Conservation (phyloP, 2,329 filamentous ascomycete genomes). For the Ilyonectria sp. region DNA sequence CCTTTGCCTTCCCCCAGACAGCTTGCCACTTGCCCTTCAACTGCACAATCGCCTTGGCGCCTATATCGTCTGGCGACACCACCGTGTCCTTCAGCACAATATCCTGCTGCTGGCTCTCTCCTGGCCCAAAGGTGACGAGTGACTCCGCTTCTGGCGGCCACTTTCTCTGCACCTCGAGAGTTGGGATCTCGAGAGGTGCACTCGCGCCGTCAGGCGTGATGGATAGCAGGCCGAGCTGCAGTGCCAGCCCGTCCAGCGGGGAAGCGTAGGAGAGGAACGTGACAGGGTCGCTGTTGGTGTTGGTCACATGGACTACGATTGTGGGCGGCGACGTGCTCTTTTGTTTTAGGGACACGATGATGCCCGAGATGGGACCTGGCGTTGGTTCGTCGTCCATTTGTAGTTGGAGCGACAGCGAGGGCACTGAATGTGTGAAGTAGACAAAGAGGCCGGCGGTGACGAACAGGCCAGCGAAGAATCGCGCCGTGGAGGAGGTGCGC, state of each 20-base stretch:
- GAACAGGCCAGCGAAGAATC: conserved; percentile 41
- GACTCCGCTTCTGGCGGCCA: conserved; percentile 59
- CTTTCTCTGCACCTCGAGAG: conserved; percentile 56
- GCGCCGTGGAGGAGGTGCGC: conserved; percentile 34
- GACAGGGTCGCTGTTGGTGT: conserved; percentile 55
- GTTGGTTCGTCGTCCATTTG: conserved; percentile 33
- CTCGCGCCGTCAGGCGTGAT: conserved; percentile 55
- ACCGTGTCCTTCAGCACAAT: conserved; percentile 56
- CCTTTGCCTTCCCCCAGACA: conserved; percentile 48
- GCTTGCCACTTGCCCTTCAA: conserved; percentile 57
- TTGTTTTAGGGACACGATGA: conserved; percentile 55
- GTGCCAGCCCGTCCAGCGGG: conserved; percentile 60
- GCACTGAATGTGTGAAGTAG: conserved; percentile 34
- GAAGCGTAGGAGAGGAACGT: conserved; percentile 62
- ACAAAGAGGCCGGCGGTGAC: conserved; percentile 42
- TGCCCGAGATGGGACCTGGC: conserved; percentile 39
- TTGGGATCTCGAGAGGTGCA: conserved; percentile 54
- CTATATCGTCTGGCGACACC: conserved; percentile 54
- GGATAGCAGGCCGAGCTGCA: conserved; percentile 59
- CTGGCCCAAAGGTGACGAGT: conserved; percentile 57
- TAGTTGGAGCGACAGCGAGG: conserved; percentile 13
- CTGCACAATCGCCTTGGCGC: conserved; percentile 50
- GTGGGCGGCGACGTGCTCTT: conserved; percentile 53
- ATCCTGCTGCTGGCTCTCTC: conserved; percentile 53
- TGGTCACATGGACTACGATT: conserved; percentile 57